Percentiles rank a stretch among this genome's conserved stretches.
Conservation (phyloP, 1,284 basidiomycete genomes). For the Sporisorium reilianum region DNA sequence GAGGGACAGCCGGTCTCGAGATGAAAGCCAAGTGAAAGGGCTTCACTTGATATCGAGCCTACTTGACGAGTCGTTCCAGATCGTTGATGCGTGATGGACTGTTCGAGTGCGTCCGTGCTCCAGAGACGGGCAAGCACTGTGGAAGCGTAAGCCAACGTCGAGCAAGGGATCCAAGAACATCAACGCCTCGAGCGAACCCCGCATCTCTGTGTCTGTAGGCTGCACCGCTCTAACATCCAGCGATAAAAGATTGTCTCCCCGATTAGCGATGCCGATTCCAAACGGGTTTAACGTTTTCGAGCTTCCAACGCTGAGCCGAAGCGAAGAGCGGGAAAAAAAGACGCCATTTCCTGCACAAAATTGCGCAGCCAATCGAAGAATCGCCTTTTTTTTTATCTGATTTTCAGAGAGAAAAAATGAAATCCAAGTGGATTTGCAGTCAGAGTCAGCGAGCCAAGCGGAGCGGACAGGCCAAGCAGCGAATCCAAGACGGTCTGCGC, state of each 20-base stretch:
- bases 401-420: slow-evolving; percentile 11
- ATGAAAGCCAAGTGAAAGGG: background rate
- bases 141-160: background rate
- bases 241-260: background rate
- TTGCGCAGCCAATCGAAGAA: slow-evolving; percentile 1
- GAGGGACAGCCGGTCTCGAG: background rate
- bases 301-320: too few relatives aligned
- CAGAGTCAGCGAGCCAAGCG: background rate
- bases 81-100: background rate
- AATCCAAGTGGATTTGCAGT: background rate
- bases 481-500: background rate
- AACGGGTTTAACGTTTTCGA: background rate
- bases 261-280: slow-evolving; percentile 1
- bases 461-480: background rate
- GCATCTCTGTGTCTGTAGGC: too few relatives aligned
- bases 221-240: background rate
- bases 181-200: background rate
- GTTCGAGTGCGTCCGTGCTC: background rate
- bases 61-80: background rate
- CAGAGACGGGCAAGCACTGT: background rate
- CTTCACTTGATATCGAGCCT: slow-evolving; percentile 1
- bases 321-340: too few relatives aligned
- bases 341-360: background rate
- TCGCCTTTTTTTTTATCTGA: slow-evolving; percentile 23
- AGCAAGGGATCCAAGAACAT: background rate